phyloP scores from a whole-genome alignment of 2,329 filamentous ascomycete genomes.

The Juglanconis oblonga region DNA sequence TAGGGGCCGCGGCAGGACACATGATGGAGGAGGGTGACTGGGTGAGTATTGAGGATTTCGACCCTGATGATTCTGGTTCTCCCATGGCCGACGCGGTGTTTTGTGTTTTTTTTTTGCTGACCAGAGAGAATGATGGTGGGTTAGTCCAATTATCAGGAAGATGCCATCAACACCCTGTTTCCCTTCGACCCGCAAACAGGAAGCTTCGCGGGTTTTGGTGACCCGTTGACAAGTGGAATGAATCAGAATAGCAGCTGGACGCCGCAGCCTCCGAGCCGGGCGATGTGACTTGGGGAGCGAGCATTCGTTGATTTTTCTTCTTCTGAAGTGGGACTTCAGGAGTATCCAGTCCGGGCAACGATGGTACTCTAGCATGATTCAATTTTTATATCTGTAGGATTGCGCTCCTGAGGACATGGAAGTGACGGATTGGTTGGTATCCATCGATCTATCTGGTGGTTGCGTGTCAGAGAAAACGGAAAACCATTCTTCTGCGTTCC shows the following conservation, averaged over 20 bases:
- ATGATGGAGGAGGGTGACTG: conserved; percentile 5
- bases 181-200: conserved; percentile 26
- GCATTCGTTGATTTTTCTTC: too few relatives aligned
- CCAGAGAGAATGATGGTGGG: neutral
- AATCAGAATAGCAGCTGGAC: neutral
- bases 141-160: conserved; percentile 17
- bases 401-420: too few relatives aligned
- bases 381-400: too few relatives aligned
- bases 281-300: neutral
- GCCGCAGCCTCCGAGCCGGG: neutral
- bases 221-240: neutral
- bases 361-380: too few relatives aligned
- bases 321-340: neutral
- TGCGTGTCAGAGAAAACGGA: too few relatives aligned
- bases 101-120: neutral
- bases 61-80: too few relatives aligned
- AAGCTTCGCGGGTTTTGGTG: conserved; percentile 19
- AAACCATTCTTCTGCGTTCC: too few relatives aligned
- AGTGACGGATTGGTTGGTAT: too few relatives aligned
- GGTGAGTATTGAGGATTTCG: neutral
- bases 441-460: too few relatives aligned
- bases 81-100: too few relatives aligned
- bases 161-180: conserved; percentile 23
- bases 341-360: neutral
- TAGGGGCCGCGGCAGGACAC: neutral